Evolutionary conservation across 306 rosid species (phyloP), one percentile per base, ranked within the genome.

Genomic region (Canavalia ensiformis): DNA sequence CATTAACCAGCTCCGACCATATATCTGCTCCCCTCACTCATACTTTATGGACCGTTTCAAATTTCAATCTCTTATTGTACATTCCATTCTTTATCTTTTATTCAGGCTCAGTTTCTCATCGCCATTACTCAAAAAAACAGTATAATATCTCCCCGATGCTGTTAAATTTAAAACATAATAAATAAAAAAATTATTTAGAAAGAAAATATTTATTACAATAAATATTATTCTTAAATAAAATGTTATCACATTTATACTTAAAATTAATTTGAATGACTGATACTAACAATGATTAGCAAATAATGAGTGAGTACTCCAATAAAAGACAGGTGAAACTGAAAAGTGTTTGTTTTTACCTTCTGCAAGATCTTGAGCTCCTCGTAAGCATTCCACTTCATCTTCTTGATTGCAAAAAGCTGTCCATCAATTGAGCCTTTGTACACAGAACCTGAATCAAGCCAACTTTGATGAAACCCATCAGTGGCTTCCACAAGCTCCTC

Each of bases 321-420:
- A 3, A 45, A 5, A 45, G 5, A 64, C 13, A 70, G 42, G 62
- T n/a, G 67, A 70, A 72, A 33, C 28, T 29, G 4, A 0, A 0
- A 28, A 2, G 1, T 8, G 3, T 6, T 3, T 42, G 29, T 57
- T 33, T 9, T 77, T 88, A 95, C 99, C 99, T 93, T 95, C 86
- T 95, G 98, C 76, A 95, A 89, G 84, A 95, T 95, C 93, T 95
- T 95, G 90, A 95, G 99, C 80, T 95, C 96, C 68, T 95, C 99
- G 47, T 83, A 90, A 41, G 96, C 99, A 78, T 91, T 87, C 98
- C 99, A 95, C 29, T 89, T 91, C 99, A 95, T 95, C 97, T 90
- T 93, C 94, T 93, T 95, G 77, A 95, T 91, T 4, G 99, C 98
- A 75, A 44, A 91, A 30, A 87, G 76, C 13, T 87, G 88, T 5